Base-by-base conservation (phyloP, 169 alveolate genomes). In the Eimeria falciformis region DNA sequence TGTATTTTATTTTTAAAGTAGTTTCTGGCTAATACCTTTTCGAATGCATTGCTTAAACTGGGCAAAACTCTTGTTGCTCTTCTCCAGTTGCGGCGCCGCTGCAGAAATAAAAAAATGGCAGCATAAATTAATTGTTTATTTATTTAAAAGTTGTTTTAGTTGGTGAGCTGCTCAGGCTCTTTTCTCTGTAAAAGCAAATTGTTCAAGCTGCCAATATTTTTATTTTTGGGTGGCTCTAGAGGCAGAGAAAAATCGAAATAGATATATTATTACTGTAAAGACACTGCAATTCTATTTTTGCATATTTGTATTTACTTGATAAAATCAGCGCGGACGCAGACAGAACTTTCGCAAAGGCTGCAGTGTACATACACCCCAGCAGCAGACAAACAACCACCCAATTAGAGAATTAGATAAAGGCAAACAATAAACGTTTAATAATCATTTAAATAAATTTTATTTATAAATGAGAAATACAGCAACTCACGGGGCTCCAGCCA, bases 271-370 rank as follows among this genome's bases (percentile, higher is more conserved):
- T 55, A 2, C 66, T 55, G 66, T 18, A 55, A 55, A 0, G 40
- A 33, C 40, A 33, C 40, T 33, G 40, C 40, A 33, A 33, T 33
- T 33, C 2, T 55, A 3, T 3, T 55, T 55, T 55, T 21, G 0
- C 66, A 18, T 55, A 55, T 55, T 55, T 18, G 18, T 65, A 33
- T 53, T 33, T 37, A 69, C 81, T 69, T n/a, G 81, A 29, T 11
- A 12, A 9, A n/a, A 69, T 5, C 45, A 69, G 17, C 29, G 27
- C 53, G 53, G 81, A 21, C 53, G 81, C 81, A 6, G 81, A 69
- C 6, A 69, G 81, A 3, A 69, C 81, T 14, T 69, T 69, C 53
- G 81, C 81, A n/a, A 69, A 69, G 17, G 81, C 81, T 69, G 81
- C 17, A 37, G 40, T 33, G 40, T 33, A 33, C 40, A 33, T 33